A percentile compares a stretch with the other conserved stretches of the same genome.
Evolutionary conservation across 1,139 yeast genomes (phyloP).

Genomic region (Tardiomyces blankii): DNA sequence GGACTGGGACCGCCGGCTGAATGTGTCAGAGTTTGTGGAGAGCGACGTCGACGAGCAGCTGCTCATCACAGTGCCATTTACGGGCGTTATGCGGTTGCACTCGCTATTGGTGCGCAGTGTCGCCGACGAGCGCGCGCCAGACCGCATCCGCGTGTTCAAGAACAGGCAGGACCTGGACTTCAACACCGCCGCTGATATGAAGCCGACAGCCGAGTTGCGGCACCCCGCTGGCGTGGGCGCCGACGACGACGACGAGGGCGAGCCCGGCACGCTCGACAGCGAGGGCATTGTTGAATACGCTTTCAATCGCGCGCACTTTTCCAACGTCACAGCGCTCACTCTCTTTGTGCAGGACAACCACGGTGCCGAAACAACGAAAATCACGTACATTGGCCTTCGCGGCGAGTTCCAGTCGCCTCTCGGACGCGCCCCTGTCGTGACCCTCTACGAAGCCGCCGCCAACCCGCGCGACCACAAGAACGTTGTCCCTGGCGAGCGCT

Average conservation of each 20-base stretch:
- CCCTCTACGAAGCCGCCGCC: conserved; percentile 83
- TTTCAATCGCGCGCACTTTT: conserved; percentile 63
- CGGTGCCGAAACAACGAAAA: conserved; percentile 47
- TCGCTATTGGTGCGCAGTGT: conserved; percentile 62
- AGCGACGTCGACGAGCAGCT: conserved; percentile 81
- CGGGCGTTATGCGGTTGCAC: conserved; percentile 62
- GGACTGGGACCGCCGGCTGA: conserved; percentile 40
- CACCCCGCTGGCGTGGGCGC: conserved; percentile 50
- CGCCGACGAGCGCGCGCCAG: conserved; percentile 54
- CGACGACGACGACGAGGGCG: conserved; percentile 10
- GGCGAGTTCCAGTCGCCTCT: conserved; percentile 59
- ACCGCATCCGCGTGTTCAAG: conserved; percentile 57
- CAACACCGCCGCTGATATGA: conserved; percentile 40
- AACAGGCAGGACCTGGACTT: conserved; percentile 65
- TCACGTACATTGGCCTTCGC: conserved; percentile 68
- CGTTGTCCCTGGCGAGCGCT: conserved; percentile 10
- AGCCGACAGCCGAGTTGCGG: conserved; percentile 41
- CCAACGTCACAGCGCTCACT: conserved; percentile 58
- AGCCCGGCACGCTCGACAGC: conserved; percentile 19
- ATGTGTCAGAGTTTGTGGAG: conserved; percentile 35
- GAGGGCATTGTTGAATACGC: conserved; percentile 73
- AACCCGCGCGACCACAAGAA: conserved; percentile 82
- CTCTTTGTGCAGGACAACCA: conserved; percentile 57
- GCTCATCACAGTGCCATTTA: conserved; percentile 68
- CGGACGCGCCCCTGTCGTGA: conserved; percentile 55